A percentile compares a stretch with the other conserved stretches of the same genome.
Evolutionary conservation across 2,329 filamentous ascomycete species (phyloP).

Genomic region (Aspergillus alliaceus): DNA sequence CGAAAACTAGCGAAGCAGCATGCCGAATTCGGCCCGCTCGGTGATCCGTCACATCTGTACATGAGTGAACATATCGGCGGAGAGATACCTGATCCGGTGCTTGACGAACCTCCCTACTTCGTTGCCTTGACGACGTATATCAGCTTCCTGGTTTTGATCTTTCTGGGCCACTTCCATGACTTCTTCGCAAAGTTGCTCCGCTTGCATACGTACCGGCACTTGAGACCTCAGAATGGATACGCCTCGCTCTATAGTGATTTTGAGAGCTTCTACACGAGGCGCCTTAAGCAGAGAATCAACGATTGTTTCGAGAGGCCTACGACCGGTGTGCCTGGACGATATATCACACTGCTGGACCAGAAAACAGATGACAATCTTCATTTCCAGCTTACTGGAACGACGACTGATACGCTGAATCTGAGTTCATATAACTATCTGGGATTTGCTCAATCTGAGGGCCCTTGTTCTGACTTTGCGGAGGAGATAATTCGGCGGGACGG

Average conservation of each 20-base stretch:
- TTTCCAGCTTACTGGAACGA: constrained; percentile 81
- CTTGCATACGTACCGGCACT: constrained; percentile 74
- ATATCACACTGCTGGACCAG: constrained; percentile 85
- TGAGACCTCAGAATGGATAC: constrained; percentile 80
- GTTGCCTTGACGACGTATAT: constrained; percentile 93
- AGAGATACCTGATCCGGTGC: constrained; percentile 73
- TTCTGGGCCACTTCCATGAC: constrained; percentile 87
- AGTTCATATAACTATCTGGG: constrained; percentile 98
- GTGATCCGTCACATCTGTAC: constrained; percentile 76
- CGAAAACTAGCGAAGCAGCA: constrained; percentile 71
- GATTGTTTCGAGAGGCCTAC: constrained; percentile 90
- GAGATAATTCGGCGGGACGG: constrained; percentile 78
- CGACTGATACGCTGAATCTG: constrained; percentile 91
- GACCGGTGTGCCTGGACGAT: constrained; percentile 87
- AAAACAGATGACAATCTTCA: constrained; percentile 82
- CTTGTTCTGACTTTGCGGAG: constrained; percentile 88
- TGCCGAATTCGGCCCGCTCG: constrained; percentile 83
- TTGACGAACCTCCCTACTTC: constrained; percentile 92
- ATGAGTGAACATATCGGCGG: constrained; percentile 78
- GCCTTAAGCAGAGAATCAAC: constrained; percentile 87
- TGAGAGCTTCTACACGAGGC: constrained; percentile 92
- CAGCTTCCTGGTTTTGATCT: constrained; percentile 89
- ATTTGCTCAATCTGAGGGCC: constrained; percentile 92
- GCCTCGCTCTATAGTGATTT: constrained; percentile 94
- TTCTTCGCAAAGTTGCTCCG: constrained; percentile 93